Conservation (phyloP, 306 rosid genomes). For the Prunus armeniaca region DNA sequence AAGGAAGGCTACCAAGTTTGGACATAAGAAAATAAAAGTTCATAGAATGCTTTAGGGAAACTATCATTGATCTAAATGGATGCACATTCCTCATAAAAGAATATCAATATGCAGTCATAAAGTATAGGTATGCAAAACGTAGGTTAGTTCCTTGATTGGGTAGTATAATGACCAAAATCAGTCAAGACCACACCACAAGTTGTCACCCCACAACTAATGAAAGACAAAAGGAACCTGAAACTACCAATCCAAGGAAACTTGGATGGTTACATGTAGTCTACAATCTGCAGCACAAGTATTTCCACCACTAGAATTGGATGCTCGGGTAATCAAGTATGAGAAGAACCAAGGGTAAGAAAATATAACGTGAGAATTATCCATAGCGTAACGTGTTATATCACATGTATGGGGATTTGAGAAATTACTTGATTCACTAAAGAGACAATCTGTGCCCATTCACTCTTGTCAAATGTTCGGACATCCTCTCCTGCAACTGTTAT, state of each 20-base stretch:
- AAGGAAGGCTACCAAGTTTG: background rate
- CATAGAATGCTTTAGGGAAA: background rate
- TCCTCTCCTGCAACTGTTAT: slow-evolving; percentile 90
- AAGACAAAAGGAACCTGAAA: background rate
- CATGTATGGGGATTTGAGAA: slow-evolving; percentile 18
- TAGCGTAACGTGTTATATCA: slow-evolving; percentile 2
- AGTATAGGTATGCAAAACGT: background rate
- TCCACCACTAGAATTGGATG: too few species aligned
- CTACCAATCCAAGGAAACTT: background rate
- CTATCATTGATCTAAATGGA: background rate
- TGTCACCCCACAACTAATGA: background rate
- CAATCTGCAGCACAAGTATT: too few species aligned
- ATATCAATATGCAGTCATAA: too few species aligned
- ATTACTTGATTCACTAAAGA: slow-evolving; percentile 86
- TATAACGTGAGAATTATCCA: background rate
- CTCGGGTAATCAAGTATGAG: background rate
- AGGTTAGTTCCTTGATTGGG: background rate
- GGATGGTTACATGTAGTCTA: background rate
- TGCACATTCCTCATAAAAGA: background rate
- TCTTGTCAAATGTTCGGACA: slow-evolving; percentile 87
- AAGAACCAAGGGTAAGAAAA: background rate
- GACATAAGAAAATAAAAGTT: background rate
- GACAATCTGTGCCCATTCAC: slow-evolving; percentile 86
- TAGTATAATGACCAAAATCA: background rate
- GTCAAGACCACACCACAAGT: background rate